A percentile compares a stretch with the other conserved stretches of the same genome.
Evolutionary conservation across 345 rosid species (phyloP).

Genomic region (Reutealis trisperma): DNA sequence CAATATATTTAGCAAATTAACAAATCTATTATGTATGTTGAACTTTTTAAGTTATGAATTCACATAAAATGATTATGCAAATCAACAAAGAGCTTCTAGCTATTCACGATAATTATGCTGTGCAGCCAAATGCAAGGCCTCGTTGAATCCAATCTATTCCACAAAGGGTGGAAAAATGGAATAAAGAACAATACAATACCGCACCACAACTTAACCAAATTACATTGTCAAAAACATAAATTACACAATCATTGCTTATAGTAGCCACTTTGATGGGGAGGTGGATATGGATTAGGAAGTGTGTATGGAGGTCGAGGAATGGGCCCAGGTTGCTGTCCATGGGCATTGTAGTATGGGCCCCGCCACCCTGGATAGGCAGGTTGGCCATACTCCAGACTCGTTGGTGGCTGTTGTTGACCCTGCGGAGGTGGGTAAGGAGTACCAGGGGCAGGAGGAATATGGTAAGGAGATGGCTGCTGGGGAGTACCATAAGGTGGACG

Average conservation of each 20-base stretch:
- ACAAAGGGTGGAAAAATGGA: neutral
- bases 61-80: constrained; percentile 6
- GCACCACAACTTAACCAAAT: constrained; percentile 1
- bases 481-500: constrained; percentile 56
- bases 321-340: constrained; percentile 65
- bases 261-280: constrained; percentile 76
- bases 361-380: constrained; percentile 92
- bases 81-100: neutral
- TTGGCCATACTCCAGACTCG: constrained; percentile 68
- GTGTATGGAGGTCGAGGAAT: constrained; percentile 85
- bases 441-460: constrained; percentile 41
- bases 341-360: constrained; percentile 81
- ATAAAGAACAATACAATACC: neutral
- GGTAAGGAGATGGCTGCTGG: constrained; percentile 60
- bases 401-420: constrained; percentile 60
- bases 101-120: neutral
- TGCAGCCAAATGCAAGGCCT: constrained; percentile 9
- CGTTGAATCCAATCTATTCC: constrained; percentile 15
- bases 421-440: constrained; percentile 62
- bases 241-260: constrained; percentile 55
- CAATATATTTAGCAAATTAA: neutral
- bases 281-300: constrained; percentile 64
- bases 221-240: neutral
- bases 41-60: neutral
- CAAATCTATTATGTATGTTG: neutral